phyloP scores from a whole-genome alignment of 2,329 filamentous ascomycete genomes.

The Falciphora oryzae region DNA sequence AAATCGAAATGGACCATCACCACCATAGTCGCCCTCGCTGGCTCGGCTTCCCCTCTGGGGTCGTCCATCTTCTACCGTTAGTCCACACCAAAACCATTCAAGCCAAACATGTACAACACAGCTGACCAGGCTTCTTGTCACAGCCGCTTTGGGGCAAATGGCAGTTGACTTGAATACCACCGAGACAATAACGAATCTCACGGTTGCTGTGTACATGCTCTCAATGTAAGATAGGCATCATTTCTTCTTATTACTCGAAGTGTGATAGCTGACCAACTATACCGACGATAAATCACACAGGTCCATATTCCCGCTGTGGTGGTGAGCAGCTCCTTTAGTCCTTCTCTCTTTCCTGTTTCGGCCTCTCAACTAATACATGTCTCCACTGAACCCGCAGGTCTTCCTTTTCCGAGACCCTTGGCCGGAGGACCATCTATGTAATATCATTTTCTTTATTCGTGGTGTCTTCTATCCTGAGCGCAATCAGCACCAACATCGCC shows the following conservation, averaged over 20 bases:
- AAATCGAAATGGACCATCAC: conserved; percentile 83
- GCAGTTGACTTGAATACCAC: conserved; percentile 55
- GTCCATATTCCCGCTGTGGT: conserved; percentile 79
- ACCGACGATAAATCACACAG: not conserved
- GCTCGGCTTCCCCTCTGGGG: conserved; percentile 73
- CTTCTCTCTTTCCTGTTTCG: not conserved
- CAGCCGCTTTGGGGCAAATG: conserved; percentile 64
- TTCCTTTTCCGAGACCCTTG: conserved; percentile 67
- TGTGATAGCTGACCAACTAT: not conserved
- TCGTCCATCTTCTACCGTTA: conserved; percentile 77
- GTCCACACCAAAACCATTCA: conserved; percentile 24
- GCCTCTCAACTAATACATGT: not conserved
- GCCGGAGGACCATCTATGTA: conserved; percentile 74
- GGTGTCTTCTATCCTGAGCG: conserved; percentile 64
- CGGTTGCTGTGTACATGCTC: conserved; percentile 76
- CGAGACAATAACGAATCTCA: conserved; percentile 65
- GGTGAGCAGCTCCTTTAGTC: conserved; percentile 32
- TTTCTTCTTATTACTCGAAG: not conserved
- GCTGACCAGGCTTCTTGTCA: not conserved
- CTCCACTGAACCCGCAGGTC: conserved; percentile 34
- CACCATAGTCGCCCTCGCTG: conserved; percentile 68
- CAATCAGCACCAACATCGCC: conserved; percentile 60
- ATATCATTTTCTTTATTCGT: conserved; percentile 67
- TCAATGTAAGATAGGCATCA: conserved; percentile 44
- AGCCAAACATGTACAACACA: conserved; percentile 10